Percentiles rank a stretch among this genome's conserved stretches.
Conservation (phyloP, 805 yeast genomes). For the Lipomyces orientalis region DNA sequence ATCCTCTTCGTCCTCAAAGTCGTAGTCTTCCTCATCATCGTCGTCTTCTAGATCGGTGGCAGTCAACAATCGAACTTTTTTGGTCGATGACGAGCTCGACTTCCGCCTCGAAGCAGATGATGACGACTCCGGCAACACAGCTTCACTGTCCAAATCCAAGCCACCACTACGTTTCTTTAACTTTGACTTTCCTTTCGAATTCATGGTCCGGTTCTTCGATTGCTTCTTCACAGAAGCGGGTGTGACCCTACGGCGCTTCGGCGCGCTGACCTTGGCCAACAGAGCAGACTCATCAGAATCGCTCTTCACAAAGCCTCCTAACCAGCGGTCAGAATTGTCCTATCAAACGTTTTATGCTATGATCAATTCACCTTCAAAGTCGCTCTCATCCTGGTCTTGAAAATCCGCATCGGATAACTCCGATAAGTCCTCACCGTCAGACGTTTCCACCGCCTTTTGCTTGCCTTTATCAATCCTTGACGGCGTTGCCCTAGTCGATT, state of each 20-base stretch:
- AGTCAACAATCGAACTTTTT: background rate
- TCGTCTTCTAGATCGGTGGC: background rate
- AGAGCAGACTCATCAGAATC: constrained; percentile 31
- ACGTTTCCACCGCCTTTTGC: constrained; percentile 2
- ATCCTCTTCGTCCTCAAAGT: constrained; percentile 2
- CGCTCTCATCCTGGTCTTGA: constrained; percentile 15
- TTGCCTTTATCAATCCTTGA: background rate
- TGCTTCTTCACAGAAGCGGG: background rate
- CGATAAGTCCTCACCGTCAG: constrained; percentile 6
- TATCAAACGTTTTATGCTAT: background rate
- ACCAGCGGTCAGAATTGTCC: background rate
- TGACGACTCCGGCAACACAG: background rate
- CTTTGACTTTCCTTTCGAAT: background rate
- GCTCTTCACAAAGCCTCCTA: constrained; percentile 21
- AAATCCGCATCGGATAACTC: background rate
- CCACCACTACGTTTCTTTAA: background rate
- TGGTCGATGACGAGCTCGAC: background rate
- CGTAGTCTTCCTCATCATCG: constrained; percentile 18
- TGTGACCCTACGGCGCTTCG: constrained; percentile 8
- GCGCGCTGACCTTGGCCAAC: background rate
- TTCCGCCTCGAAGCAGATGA: background rate
- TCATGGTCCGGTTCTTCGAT: background rate
- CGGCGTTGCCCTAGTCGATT: background rate
- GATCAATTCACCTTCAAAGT: constrained; percentile 5
- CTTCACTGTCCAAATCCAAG: background rate